Base-by-base conservation (phyloP, 768 basidiomycete species). In the Pluteus cervinus region DNA sequence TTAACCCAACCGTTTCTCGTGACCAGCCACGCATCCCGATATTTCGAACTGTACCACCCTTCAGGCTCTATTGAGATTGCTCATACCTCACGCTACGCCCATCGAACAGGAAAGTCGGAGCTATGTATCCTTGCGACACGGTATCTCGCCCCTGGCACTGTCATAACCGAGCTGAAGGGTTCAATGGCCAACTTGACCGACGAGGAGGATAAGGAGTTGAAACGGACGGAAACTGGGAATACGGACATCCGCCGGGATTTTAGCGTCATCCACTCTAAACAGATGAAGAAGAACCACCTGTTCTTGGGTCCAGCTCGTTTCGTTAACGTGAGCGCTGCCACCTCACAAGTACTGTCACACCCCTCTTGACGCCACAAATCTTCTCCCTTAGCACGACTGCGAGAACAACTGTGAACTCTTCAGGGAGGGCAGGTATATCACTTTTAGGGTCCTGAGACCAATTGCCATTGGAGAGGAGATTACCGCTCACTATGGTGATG, bases 301-400 rank as follows among this genome's bases (percentile, higher is more conserved):
- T 90, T 91, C 66, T 66, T 91, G 55, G 88, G 88, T 7, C 89
- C 88, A 35, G 89, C 88, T 62, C 82, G 88, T 54, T 91, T 91
- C 64, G 88, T 91, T 44, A 91, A 91, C 56, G 88, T 90, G 60
- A 72, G 85, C 50, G 37, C 42, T 42, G 38, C 41, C 48, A 43
- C 40, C 63, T 26, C 45, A 46, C 37, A n/a, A n/a, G 44, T 46
- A 45, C 39, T 41, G 31, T 47, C 37, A 46, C 40, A 39, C 17
- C 25, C 39, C 36, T 41, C 42, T 46, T 50, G 45, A 47, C 42
- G 34, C 17, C 32, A 29, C 40, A n/a, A n/a, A n/a, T n/a, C n/a
- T 20, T 42, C 29, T 37, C 42, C 54, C 47, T 46, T 57, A 89
- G 88, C 88, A 91, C 56, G 88, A 91, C 56, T 91, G 88, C 56